Evolutionary conservation across 1,284 basidiomycete genomes (phyloP).

Genomic region (Ceratobasidium sp.): DNA sequence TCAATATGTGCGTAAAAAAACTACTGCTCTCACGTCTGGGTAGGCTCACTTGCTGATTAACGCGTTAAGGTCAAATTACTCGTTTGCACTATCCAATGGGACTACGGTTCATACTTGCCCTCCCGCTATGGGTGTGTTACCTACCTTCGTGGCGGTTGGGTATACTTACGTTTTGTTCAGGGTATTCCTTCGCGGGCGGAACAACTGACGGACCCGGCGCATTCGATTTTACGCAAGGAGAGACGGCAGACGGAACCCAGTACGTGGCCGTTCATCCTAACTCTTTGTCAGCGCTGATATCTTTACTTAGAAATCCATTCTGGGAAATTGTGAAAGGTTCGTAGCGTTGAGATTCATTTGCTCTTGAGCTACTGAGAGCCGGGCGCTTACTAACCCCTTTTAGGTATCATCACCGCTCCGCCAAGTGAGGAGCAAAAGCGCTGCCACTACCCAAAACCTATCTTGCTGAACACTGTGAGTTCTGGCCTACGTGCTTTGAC

Average conservation of each 20-base stretch:
- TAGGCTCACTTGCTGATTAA: no score
- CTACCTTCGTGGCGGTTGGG: constrained; percentile 18
- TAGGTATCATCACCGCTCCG: constrained; percentile 74
- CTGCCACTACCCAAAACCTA: constrained; percentile 86
- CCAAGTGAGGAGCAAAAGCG: constrained; percentile 73
- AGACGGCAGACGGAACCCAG: constrained; percentile 71
- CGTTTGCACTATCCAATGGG: constrained; percentile 76
- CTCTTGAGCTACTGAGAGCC: no score
- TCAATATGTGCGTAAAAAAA: no score
- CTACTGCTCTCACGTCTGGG: no score
- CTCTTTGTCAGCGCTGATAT: constrained; percentile 63
- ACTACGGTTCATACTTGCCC: constrained; percentile 80
- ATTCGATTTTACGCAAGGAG: constrained; percentile 85
- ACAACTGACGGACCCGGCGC: constrained; percentile 88
- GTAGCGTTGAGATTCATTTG: no score
- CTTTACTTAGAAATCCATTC: constrained; percentile 75
- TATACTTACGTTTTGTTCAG: constrained; percentile 58
- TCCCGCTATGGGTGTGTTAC: constrained; percentile 75
- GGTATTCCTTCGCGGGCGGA: constrained; percentile 81
- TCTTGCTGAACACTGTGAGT: constrained; percentile 76
- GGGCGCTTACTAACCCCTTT: constrained; percentile 26
- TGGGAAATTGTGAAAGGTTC: constrained; percentile 83
- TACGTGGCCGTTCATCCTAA: constrained; percentile 66
- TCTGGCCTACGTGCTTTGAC: background rate
- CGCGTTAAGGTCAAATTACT: constrained; percentile 77